These are phyloP conservation scores for Ogataea henricii DNA, from an alignment of 805 yeast genomes.

Conservation along the genomic window DNA sequence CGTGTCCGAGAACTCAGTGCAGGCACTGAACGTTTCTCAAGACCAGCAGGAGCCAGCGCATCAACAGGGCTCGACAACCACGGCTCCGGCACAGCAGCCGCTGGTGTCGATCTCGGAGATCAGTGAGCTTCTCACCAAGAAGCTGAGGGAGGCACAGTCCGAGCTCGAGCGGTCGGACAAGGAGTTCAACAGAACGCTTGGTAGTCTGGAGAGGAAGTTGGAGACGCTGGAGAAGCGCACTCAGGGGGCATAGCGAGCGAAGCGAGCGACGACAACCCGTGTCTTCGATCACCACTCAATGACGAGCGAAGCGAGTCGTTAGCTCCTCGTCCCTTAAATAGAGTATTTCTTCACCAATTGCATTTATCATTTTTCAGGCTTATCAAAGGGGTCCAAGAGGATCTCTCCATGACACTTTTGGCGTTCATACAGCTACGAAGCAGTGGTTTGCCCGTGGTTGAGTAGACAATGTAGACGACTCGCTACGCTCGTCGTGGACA, in stretches of 20 bases:
- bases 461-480: no score
- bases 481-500: no score
- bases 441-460: no score
- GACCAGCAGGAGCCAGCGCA: neutral
- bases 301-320: neutral
- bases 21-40: neutral
- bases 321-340: no score
- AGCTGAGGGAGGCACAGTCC: constrained; percentile 23
- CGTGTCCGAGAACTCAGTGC: neutral
- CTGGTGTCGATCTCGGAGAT: constrained; percentile 28
- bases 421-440: no score
- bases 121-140: constrained; percentile 24
- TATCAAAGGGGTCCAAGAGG: no score
- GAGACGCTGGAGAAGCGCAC: constrained; percentile 13
- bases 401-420: no score
- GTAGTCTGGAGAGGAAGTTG: constrained; percentile 23
- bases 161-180: constrained; percentile 27
- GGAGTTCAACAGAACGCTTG: constrained; percentile 23
- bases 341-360: no score
- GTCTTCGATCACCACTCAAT: no score
- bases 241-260: neutral
- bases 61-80: neutral
- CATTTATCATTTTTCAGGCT: no score
- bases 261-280: no score
- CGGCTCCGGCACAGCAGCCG: neutral